phyloP scores from a whole-genome alignment of 2,329 filamentous ascomycete genomes.

The Claviceps cyperi region DNA sequence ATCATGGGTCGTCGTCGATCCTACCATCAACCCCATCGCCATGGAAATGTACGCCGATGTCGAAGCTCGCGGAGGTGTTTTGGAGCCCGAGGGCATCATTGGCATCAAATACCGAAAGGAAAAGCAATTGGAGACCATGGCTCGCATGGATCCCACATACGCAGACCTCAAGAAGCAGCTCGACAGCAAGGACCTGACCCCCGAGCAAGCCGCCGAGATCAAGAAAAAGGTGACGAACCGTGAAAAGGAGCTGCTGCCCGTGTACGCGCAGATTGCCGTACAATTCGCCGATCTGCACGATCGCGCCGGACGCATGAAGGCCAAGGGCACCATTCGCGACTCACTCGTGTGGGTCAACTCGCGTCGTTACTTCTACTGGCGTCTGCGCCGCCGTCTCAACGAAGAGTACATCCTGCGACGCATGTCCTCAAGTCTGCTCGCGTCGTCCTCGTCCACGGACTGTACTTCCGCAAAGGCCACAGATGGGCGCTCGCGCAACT shows the following conservation, averaged over 20 bases:
- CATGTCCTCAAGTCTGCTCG: slow-evolving; percentile 41
- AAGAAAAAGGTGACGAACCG: slow-evolving; percentile 74
- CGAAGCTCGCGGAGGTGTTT: slow-evolving; percentile 87
- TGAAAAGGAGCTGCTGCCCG: slow-evolving; percentile 77
- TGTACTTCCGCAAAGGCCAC: slow-evolving; percentile 26
- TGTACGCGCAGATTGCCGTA: slow-evolving; percentile 89
- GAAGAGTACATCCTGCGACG: slow-evolving; percentile 95
- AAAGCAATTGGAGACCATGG: slow-evolving; percentile 95
- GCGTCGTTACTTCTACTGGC: slow-evolving; percentile 99
- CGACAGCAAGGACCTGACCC: slow-evolving; percentile 43
- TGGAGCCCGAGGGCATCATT: slow-evolving; percentile 95
- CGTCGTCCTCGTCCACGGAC: slow-evolving; percentile 12
- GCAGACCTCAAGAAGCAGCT: slow-evolving; percentile 70
- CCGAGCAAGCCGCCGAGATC: slow-evolving; percentile 63
- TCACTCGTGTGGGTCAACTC: slow-evolving; percentile 75
- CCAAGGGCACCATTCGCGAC: slow-evolving; percentile 85
- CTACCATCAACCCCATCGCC: slow-evolving; percentile 86
- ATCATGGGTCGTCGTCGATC: slow-evolving; percentile 98
- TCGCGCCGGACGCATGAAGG: slow-evolving; percentile 92
- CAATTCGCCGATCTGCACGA: slow-evolving; percentile 98
- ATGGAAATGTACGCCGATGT: slow-evolving; percentile 99
- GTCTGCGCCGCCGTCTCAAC: slow-evolving; percentile 86
- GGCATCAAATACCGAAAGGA: slow-evolving; percentile 98
- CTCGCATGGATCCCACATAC: slow-evolving; percentile 76
- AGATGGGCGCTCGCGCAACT: slow-evolving; percentile 49